These are phyloP conservation scores for Mycena amicta DNA, from an alignment of 768 basidiomycete genomes.

Conservation along the genomic window DNA sequence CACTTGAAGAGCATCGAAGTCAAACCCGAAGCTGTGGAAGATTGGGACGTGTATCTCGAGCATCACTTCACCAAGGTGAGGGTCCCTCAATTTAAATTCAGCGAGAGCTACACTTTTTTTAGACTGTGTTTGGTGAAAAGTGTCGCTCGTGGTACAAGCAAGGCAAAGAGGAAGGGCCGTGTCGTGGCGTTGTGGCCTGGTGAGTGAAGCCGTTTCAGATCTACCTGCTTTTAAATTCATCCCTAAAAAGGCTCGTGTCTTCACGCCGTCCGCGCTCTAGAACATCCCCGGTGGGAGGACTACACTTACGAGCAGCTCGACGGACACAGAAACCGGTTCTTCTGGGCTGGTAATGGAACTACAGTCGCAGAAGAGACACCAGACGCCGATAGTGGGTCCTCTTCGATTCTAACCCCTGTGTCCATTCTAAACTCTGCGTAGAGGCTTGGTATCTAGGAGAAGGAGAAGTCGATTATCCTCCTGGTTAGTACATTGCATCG, in stretches of 20 bases:
- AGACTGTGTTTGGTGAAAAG: conserved; percentile 62
- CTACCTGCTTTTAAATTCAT: not conserved
- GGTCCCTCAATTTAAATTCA: no score
- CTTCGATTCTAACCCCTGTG: not conserved
- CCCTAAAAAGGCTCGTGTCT: conserved; percentile 47
- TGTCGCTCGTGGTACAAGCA: conserved; percentile 69
- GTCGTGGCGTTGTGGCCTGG: conserved; percentile 64
- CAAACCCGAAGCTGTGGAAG: conserved; percentile 59
- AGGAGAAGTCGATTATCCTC: conserved; percentile 47
- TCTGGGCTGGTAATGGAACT: conserved; percentile 66
- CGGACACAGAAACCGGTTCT: conserved; percentile 47
- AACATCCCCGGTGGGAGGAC: conserved; percentile 67
- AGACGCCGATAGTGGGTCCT: conserved; percentile 37
- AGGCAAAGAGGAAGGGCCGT: conserved; percentile 59
- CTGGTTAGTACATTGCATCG: conserved; percentile 39
- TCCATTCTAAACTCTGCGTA: conserved; percentile 21
- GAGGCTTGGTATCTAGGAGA: conserved; percentile 50
- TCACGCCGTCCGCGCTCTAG: conserved; percentile 51
- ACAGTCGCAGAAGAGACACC: conserved; percentile 52
- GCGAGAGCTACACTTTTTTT: no score
- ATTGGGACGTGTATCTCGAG: conserved; percentile 63
- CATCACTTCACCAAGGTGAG: conserved; percentile 39
- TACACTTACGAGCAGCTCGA: conserved; percentile 54
- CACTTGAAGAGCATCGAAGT: conserved; percentile 62
- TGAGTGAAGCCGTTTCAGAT: conserved; percentile 23